A percentile compares a stretch with the other conserved stretches of the same genome.
Conservation (phyloP, 257 asterid species). For the Verbena officinalis region DNA sequence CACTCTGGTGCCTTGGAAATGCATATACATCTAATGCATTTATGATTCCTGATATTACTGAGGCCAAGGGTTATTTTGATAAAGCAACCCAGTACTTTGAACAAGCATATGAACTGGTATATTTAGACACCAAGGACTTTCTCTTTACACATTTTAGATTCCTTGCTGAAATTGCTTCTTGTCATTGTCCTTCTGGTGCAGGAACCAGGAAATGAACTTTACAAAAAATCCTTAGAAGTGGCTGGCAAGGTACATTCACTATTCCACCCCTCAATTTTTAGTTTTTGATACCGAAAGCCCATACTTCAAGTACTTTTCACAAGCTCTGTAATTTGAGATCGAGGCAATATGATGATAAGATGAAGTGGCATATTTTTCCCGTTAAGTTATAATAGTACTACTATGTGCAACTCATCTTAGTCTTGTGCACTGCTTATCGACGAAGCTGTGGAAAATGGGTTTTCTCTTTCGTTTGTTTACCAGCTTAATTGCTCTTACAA, state of each 20-base stretch:
- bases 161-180: background rate
- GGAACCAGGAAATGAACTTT: constrained; percentile 85
- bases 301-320: no score
- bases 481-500: no score
- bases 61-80: constrained; percentile 64
- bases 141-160: constrained; percentile 10
- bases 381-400: no score
- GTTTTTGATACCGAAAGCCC: constrained; percentile 1
- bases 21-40: constrained; percentile 81
- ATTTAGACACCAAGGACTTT: background rate
- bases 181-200: constrained; percentile 37
- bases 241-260: constrained; percentile 63
- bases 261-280: background rate
- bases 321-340: constrained; percentile 15
- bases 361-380: no score
- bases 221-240: constrained; percentile 76
- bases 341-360: background rate
- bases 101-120: constrained; percentile 77
- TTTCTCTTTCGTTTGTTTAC: no score
- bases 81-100: constrained; percentile 60
- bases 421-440: no score
- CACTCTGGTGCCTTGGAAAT: constrained; percentile 91
- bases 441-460: no score
- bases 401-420: no score
- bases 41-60: constrained; percentile 67